Base-by-base conservation (phyloP, 2,329 filamentous ascomycete species). In the Fusarium lyarnte region DNA sequence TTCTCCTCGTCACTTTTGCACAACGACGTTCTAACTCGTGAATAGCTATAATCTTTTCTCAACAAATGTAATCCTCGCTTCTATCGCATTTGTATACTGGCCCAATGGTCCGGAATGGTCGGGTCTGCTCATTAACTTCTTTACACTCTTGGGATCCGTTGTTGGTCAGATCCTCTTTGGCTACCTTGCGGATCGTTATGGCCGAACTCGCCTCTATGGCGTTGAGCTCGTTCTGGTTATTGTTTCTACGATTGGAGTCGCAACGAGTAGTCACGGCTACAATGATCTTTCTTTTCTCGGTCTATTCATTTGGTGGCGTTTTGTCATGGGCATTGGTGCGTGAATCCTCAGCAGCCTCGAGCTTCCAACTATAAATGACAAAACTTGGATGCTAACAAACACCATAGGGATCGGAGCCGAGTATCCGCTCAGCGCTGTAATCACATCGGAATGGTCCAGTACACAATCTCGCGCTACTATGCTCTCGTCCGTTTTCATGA, bases 401-500 rank as follows among this genome's bases (percentile, higher is more conserved):
- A 23, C 29, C 25, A 42, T 39, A 86, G 89, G 89, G 2, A 90
- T 92, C 38, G 89, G 90, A n/a, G 90, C 88, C 21, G 90, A 92
- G 79, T 92, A 92, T 77, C 91, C 91, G 2, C 82, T 93, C 5
- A 89, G 86, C 47, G 90, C 90, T 0, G 88, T 92, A 13, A 93
- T 93, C 38, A 91, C 90, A 0, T 87, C 90, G 2, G 91, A 93
- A 84, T 92, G 86, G 83, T 83, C 87, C 9, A 88, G 86, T 58
- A 92, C 89, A 0, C 87, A 86, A 52, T 89, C 90, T n/a, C 84
- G 91, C 53, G 88, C 87, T n/a, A 88, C 86, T 25, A 92, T 92
- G 90, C 83, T 93, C 71, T 88, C 90, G 10, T 87, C 86, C 7
- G 90, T 93, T 36, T 92, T 93, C 77, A 85, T 91, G 74, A 92